Base-by-base conservation (phyloP, 2,329 filamentous ascomycete genomes). In the Fusarium setosum region DNA sequence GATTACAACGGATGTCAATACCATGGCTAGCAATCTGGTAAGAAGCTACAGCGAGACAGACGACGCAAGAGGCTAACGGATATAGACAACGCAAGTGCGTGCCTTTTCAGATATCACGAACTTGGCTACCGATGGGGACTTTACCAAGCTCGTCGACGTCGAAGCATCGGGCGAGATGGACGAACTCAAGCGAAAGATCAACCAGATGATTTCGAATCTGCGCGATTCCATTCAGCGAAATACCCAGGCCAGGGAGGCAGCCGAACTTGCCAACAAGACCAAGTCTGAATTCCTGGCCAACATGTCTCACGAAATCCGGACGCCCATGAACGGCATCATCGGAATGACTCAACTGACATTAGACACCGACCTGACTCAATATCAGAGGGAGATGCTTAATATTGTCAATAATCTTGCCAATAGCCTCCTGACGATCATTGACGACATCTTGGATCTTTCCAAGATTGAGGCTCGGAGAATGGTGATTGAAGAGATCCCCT, bases 101-200 rank as follows among this genome's bases (percentile, higher is more conserved):
- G 96, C 96, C 34, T 99, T 99, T 78, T 96, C 94, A 53, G 95
- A 98, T 76, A 98, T 99, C 72, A 97, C 95, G n/a, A 97, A 97
- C 77, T 90, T 96, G 34, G 96, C 96, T 24, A 97, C 95, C 59
- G 94, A 97, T 75, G 96, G 96, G 65, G 95, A 99, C 79, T 98
- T 98, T 77, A 97, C 93, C 21, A 97, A 97, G 76, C 89, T 96
- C 58, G 95, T 99, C 76, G 97, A 96, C 45, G 95, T 99, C 17
- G 94, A 97, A 77, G 96, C 96, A 18, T 97, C 95, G 12, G 96
- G 96, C 66, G 96, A 99, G 79, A 98, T 99, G 96, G 96, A 98
- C 79, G 95, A 98, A 78, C 85, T 99, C 72, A 99, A 99, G 81
- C 90, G 94, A 73, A 98, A 98, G 84, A 98, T 99, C 86, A 99